Percentiles rank a stretch among this genome's conserved stretches.
phyloP scores from a whole-genome alignment of 2,329 filamentous ascomycete genomes.

The Nemania sp. region DNA sequence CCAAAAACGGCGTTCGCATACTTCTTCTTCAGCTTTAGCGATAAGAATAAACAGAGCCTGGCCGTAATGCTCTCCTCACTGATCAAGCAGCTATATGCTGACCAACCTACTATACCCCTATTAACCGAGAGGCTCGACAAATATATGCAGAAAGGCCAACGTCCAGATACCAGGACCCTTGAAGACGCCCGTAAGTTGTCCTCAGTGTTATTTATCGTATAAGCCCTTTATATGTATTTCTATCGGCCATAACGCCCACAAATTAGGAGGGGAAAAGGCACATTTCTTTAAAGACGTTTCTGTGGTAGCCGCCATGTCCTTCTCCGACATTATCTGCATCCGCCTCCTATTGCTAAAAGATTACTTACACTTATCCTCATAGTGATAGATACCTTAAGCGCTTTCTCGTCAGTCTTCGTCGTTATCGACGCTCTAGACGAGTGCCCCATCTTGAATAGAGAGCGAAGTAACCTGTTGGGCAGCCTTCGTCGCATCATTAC shows the following conservation, averaged over 20 bases:
- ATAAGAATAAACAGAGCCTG: not conserved
- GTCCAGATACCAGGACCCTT: constrained; percentile 4
- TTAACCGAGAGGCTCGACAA: not conserved
- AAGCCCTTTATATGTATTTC: too few relatives aligned
- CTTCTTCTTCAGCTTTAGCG: constrained; percentile 16
- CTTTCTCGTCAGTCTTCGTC: constrained; percentile 10
- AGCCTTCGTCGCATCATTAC: not conserved
- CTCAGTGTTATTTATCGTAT: too few relatives aligned
- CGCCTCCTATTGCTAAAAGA: too few relatives aligned
- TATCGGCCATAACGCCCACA: too few relatives aligned
- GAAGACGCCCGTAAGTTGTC: not conserved
- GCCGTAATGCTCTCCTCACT: constrained; percentile 2
- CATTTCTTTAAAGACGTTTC: too few relatives aligned
- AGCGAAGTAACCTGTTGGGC: not conserved
- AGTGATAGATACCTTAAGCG: not conserved
- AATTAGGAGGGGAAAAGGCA: too few relatives aligned
- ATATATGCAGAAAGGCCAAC: not conserved
- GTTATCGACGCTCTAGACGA: constrained; percentile 13
- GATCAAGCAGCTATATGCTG: not conserved
- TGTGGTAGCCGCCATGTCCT: too few relatives aligned
- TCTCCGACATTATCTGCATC: too few relatives aligned
- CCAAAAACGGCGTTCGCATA: constrained; percentile 6
- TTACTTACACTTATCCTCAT: too few relatives aligned
- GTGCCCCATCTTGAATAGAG: not conserved
- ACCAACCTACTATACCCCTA: not conserved